phyloP scores from a whole-genome alignment of 129 eudicot species.

The Pittosporum tobira region DNA sequence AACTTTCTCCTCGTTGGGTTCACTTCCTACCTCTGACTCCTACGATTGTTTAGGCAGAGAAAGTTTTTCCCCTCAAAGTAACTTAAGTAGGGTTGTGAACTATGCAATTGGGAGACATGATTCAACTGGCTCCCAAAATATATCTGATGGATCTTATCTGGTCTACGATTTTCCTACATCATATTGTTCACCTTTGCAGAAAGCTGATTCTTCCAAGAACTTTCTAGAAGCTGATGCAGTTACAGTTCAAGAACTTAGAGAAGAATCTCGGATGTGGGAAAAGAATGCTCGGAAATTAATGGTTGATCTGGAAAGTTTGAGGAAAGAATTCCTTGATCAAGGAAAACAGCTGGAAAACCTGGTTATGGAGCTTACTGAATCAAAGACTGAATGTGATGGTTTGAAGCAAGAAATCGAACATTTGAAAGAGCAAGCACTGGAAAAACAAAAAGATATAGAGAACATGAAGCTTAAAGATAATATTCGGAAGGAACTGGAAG shows the following conservation, averaged over 20 bases:
- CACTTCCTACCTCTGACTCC: slow-evolving; percentile 58
- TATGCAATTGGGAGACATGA: slow-evolving; percentile 39
- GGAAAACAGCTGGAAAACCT: slow-evolving; percentile 30
- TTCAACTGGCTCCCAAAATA: slow-evolving; percentile 33
- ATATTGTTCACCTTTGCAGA: too few relatives aligned
- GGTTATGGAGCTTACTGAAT: slow-evolving; percentile 44
- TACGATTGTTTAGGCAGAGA: slow-evolving; percentile 57
- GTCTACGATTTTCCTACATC: slow-evolving; percentile 31
- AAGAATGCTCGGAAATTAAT: slow-evolving; percentile 52
- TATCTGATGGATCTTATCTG: slow-evolving; percentile 33
- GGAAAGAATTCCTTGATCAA: slow-evolving; percentile 49
- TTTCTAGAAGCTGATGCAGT: too few relatives aligned
- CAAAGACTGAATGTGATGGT: slow-evolving; percentile 44
- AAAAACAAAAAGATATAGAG: slow-evolving; percentile 32
- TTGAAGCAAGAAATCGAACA: slow-evolving; percentile 42
- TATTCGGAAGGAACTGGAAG: slow-evolving; percentile 45
- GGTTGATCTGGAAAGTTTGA: slow-evolving; percentile 42
- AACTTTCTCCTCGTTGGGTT: slow-evolving; percentile 40
- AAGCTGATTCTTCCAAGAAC: too few relatives aligned
- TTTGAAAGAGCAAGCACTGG: slow-evolving; percentile 42
- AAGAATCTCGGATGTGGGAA: slow-evolving; percentile 81
- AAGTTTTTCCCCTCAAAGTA: slow-evolving; percentile 41
- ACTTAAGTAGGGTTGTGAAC: slow-evolving; percentile 21
- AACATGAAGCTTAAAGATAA: slow-evolving; percentile 25
- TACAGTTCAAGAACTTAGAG: slow-evolving; percentile 44